phyloP scores from a whole-genome alignment of 306 rosid genomes.

The Inga oerstediana region DNA sequence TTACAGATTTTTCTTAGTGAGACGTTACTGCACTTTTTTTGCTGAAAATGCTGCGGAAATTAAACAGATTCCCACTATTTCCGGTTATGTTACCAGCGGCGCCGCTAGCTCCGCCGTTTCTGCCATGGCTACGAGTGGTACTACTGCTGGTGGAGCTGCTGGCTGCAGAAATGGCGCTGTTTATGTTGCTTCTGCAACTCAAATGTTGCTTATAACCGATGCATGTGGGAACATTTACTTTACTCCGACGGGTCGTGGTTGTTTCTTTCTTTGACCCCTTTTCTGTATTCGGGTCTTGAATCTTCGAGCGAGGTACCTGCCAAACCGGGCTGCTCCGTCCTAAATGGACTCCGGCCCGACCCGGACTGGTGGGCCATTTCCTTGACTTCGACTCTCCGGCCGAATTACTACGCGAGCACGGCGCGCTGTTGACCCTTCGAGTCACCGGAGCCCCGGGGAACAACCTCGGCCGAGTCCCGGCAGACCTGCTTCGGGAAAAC shows the following conservation, averaged over 20 bases:
- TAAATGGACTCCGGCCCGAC: constrained; percentile 69
- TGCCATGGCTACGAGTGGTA: neutral
- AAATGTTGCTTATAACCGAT: constrained; percentile 55
- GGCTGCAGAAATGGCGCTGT: constrained; percentile 34
- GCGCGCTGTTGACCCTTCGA: constrained; percentile 84
- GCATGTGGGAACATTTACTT: constrained; percentile 68
- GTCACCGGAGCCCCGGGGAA: constrained; percentile 44
- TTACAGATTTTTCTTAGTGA: constrained; percentile 33
- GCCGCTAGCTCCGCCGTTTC: constrained; percentile 19
- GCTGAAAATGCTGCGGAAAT: constrained; percentile 68
- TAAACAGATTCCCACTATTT: constrained; percentile 54
- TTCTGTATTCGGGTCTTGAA: constrained; percentile 43
- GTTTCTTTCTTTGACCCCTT: constrained; percentile 45
- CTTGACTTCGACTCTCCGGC: constrained; percentile 83
- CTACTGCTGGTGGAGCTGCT: neutral
- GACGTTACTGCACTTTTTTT: constrained; percentile 57
- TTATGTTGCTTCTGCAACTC: constrained; percentile 63
- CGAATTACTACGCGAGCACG: constrained; percentile 91
- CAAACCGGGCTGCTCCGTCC: constrained; percentile 95
- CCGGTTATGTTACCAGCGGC: constrained; percentile 27
- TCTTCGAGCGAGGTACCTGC: constrained; percentile 69
- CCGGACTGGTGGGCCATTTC: constrained; percentile 84
- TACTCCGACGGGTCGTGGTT: constrained; percentile 45
- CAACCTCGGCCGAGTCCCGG: constrained; percentile 53
- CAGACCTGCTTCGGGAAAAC: constrained; percentile 82